A percentile compares a stretch with the other conserved stretches of the same genome.
These are phyloP conservation scores for Elaeis oleifera DNA, from an alignment of 202 grass and related monocot species.

Conservation along the genomic window DNA sequence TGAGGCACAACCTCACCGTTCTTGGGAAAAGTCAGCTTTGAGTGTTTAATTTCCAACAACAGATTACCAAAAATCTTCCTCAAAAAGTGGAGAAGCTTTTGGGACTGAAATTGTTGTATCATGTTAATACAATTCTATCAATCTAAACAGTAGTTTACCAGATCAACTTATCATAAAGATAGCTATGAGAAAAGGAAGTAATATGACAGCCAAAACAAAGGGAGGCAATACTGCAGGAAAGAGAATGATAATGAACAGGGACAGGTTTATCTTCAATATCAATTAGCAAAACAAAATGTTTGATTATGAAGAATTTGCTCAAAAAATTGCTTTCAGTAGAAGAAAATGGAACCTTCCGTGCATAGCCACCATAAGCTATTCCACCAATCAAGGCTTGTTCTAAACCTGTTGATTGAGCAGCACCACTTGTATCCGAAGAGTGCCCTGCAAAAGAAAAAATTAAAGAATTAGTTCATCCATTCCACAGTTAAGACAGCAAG, in stretches of 20 bases:
- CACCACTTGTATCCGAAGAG: not conserved
- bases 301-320: not conserved
- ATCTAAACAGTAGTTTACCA: too few relatives aligned
- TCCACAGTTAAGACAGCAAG: not conserved
- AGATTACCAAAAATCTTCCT: too few relatives aligned
- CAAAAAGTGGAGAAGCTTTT: too few relatives aligned
- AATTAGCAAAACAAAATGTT: not conserved
- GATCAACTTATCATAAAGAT: too few relatives aligned
- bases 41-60: too few relatives aligned
- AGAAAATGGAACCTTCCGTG: slow-evolving; percentile 60
- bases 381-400: slow-evolving; percentile 64
- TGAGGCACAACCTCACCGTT: too few relatives aligned
- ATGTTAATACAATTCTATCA: too few relatives aligned
- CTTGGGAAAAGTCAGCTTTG: too few relatives aligned
- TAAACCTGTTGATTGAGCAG: slow-evolving; percentile 10
- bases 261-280: too few relatives aligned
- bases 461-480: not conserved
- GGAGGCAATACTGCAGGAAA: too few relatives aligned
- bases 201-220: not conserved
- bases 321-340: not conserved
- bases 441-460: not conserved
- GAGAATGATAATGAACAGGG: too few relatives aligned
- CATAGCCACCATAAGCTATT: slow-evolving; percentile 91
- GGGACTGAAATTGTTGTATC: too few relatives aligned
- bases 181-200: not conserved